A percentile compares a stretch with the other conserved stretches of the same genome.
These are phyloP conservation scores for Diaporthe amygdali DNA, from an alignment of 2,329 filamentous ascomycete genomes.

Conservation along the genomic window DNA sequence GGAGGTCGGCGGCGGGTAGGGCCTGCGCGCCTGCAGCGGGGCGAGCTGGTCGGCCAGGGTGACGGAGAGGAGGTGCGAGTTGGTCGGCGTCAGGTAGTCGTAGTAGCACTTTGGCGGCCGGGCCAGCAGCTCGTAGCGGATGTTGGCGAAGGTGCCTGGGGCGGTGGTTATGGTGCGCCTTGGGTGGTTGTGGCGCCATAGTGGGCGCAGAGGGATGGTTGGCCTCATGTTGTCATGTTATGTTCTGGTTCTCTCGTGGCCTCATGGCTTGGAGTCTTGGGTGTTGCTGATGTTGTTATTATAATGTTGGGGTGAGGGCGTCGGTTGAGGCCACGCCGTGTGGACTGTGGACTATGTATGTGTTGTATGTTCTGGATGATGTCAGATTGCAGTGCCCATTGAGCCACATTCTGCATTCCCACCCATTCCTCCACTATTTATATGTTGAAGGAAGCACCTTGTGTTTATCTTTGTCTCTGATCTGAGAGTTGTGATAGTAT, in stretches of 20 bases:
- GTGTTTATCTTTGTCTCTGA: neutral
- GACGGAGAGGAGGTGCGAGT: conserved; percentile 68
- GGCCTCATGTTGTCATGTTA: conserved; percentile 20
- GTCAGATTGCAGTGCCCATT: neutral
- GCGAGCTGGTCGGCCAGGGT: conserved; percentile 50
- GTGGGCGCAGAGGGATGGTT: neutral
- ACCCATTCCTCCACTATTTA: neutral
- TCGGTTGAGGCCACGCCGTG: neutral
- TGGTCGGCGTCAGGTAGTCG: conserved; percentile 60
- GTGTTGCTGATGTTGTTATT: neutral
- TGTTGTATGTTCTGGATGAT: neutral
- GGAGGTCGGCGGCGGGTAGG: conserved; percentile 29
- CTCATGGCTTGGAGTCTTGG: neutral
- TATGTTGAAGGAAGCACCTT: neutral
- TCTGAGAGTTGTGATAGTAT: neutral
- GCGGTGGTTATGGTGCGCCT: conserved; percentile 12
- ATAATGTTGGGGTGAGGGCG: neutral
- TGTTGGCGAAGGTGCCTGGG: conserved; percentile 22
- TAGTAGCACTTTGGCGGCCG: conserved; percentile 39
- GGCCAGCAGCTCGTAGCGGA: conserved; percentile 19
- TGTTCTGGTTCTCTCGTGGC: neutral
- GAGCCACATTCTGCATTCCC: neutral
- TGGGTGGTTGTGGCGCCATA: neutral
- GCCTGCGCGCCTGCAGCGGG: neutral
- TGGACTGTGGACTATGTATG: neutral